Conservation (phyloP, 2,329 filamentous ascomycete species). For the Cercospora berteroae region DNA sequence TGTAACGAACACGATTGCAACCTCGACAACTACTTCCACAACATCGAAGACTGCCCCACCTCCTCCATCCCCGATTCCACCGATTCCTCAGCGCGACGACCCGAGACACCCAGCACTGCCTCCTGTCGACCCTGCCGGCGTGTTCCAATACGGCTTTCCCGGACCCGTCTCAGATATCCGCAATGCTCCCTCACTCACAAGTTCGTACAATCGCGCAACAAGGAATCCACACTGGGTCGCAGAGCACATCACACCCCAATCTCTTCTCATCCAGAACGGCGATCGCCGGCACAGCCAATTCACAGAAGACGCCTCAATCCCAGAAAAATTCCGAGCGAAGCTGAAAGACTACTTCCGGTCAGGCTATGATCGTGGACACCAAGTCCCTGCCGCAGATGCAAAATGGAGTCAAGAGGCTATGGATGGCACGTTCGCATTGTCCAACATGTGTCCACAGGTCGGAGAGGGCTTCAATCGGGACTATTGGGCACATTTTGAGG, state of each 20-base stretch:
- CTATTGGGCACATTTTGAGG: constrained; percentile 99
- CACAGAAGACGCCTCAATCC: constrained; percentile 75
- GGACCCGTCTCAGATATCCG: constrained; percentile 84
- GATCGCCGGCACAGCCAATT: constrained; percentile 85
- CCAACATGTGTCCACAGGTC: constrained; percentile 98
- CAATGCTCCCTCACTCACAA: constrained; percentile 71
- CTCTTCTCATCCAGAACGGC: constrained; percentile 69
- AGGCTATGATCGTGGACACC: constrained; percentile 93
- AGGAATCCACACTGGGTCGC: constrained; percentile 89
- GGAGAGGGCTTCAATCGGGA: constrained; percentile 98
- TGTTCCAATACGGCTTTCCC: constrained; percentile 70
- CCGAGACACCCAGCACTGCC: constrained; percentile 27
- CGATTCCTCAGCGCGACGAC: constrained; percentile 25
- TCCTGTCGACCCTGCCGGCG: constrained; percentile 50
- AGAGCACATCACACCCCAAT: constrained; percentile 92
- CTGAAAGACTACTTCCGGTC: constrained; percentile 92
- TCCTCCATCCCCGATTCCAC: constrained; percentile 31
- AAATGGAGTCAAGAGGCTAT: constrained; percentile 94
- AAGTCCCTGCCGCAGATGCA: constrained; percentile 92
- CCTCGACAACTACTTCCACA: constrained; percentile 38
- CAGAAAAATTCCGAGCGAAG: constrained; percentile 81
- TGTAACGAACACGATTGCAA: constrained; percentile 32
- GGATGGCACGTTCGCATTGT: constrained; percentile 89
- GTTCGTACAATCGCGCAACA: constrained; percentile 83
- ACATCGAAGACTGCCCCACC: constrained; percentile 29